Percentiles rank a stretch among this genome's conserved stretches.
Conservation (phyloP, 2,329 filamentous ascomycete species). For the Zarea fungicola region DNA sequence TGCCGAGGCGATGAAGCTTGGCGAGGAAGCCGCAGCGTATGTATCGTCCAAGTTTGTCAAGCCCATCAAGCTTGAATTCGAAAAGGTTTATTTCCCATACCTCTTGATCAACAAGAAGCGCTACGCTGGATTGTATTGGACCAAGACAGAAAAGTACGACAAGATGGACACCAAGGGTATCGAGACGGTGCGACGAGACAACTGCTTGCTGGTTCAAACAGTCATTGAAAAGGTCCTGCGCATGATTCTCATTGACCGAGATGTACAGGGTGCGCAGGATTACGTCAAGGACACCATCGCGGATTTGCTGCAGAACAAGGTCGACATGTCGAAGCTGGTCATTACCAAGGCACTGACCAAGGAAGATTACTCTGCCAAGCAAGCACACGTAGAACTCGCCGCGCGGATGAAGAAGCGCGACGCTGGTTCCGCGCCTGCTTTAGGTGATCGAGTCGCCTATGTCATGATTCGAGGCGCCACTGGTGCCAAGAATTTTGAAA, state of each 20-base stretch:
- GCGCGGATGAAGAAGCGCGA: constrained; percentile 97
- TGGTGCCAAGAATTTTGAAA: constrained; percentile 92
- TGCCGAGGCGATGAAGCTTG: constrained; percentile 84
- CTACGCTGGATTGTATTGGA: constrained; percentile 98
- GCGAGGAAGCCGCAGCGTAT: constrained; percentile 82
- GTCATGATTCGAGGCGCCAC: constrained; percentile 92
- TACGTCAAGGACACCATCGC: constrained; percentile 97
- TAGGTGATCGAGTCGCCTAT: constrained; percentile 95
- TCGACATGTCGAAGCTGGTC: constrained; percentile 98
- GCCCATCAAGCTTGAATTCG: constrained; percentile 98
- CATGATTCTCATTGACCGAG: constrained; percentile 92
- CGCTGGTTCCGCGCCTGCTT: constrained; percentile 81
- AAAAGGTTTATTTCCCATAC: constrained; percentile 98
- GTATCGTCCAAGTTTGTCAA: constrained; percentile 92
- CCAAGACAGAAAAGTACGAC: constrained; percentile 87
- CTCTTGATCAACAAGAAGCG: constrained; percentile 99
- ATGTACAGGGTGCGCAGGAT: constrained; percentile 88
- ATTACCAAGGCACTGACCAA: constrained; percentile 97
- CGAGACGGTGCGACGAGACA: constrained; percentile 94
- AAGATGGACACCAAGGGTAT: constrained; percentile 99
- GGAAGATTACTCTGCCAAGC: constrained; percentile 81
- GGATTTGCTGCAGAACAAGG: constrained; percentile 90
- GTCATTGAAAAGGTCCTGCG: constrained; percentile 95
- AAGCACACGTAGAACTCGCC: constrained; percentile 92
- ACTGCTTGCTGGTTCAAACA: constrained; percentile 90